Evolutionary conservation across 345 rosid species (phyloP), one percentile per base, ranked within the genome.

Genomic region (Erodium maritimum): DNA sequence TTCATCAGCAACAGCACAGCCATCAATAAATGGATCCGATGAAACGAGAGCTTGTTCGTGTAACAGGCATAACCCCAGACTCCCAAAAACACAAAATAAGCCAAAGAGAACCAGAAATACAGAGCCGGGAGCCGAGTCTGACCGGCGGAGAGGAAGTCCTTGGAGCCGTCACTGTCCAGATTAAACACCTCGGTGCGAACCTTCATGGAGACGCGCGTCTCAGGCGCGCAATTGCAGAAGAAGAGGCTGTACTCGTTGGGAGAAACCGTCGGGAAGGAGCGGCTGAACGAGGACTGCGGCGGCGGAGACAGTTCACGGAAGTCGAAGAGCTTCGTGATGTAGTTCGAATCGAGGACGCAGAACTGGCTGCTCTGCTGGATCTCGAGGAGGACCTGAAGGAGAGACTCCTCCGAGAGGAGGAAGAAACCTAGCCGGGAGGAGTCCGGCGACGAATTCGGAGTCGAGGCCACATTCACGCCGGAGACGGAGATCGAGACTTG

Each of bases 1-100:
- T 94, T 94, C 81, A 90, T 79, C 4, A 94, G 48, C 64, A 94
- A 76, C 53, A 94, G 70, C 9, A 71, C 88, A 9, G 71, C 82
- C 97, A 94, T 94, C 55, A 87, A 60, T 54, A 94, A 63, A 68
- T 94, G 99, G 74, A 94, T 94, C 75, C 95, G 82, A 23, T 90
- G 95, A 3, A 87, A 84, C 1, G 83, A 76, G 12, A 65, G 54
- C 51, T 73, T 75, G 58, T 93, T 85, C 0, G 56, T 70, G 46
- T 50, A 57, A 59, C 95, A 80, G 33, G 52, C 60, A 64, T 83
- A 81, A 71, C 80, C 69, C 97, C 99, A 94, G 65, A 71, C 63
- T 0, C 71, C 87, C 3, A 90, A 67, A 61, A 80, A 90, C 3
- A 60, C 73, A 5, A 82, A 22, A 76, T 94, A 94, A 23, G 73